Evolutionary conservation across 768 basidiomycete genomes (phyloP).

Genomic region (Lentinus brumalis): DNA sequence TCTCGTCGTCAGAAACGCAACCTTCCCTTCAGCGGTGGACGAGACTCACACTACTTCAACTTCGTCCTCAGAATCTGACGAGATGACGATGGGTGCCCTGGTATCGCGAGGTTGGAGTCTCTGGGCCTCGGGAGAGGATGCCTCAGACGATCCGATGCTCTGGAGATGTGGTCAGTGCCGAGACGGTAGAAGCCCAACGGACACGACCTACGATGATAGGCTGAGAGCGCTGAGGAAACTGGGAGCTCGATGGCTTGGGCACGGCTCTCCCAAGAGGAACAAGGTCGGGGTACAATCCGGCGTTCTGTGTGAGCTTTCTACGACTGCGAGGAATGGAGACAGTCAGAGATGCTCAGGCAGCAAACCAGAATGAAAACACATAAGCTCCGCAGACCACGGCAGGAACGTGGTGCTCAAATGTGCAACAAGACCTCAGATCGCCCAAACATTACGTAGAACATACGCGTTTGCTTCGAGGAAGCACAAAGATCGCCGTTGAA

Average conservation of each 20-base stretch:
- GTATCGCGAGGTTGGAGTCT: not conserved
- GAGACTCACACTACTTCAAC: conserved; percentile 2
- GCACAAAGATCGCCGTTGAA: too few relatives aligned
- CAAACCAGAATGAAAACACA: not conserved
- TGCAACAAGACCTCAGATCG: too few relatives aligned
- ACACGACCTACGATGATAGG: conserved; percentile 13
- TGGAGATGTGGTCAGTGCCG: not conserved
- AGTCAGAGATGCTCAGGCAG: not conserved
- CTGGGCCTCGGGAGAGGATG: not conserved
- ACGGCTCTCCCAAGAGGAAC: conserved; percentile 9
- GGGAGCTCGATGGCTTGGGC: not conserved
- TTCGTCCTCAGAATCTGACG: conserved; percentile 31
- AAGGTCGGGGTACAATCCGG: conserved; percentile 18
- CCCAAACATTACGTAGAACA: too few relatives aligned
- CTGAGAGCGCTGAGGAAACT: conserved; percentile 1
- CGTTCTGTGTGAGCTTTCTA: conserved; percentile 15
- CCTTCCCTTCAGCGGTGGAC: not conserved
- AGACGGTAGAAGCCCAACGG: not conserved
- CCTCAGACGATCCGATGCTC: conserved; percentile 12
- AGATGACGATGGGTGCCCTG: conserved; percentile 16
- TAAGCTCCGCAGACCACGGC: not conserved
- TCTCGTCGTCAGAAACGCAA: too few relatives aligned
- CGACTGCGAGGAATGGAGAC: conserved; percentile 8
- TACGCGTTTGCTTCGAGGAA: too few relatives aligned
- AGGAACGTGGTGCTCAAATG: too few relatives aligned